Conservation (phyloP, 1,284 basidiomycete genomes). For the Microbotryum lychnidis-dioicae region DNA sequence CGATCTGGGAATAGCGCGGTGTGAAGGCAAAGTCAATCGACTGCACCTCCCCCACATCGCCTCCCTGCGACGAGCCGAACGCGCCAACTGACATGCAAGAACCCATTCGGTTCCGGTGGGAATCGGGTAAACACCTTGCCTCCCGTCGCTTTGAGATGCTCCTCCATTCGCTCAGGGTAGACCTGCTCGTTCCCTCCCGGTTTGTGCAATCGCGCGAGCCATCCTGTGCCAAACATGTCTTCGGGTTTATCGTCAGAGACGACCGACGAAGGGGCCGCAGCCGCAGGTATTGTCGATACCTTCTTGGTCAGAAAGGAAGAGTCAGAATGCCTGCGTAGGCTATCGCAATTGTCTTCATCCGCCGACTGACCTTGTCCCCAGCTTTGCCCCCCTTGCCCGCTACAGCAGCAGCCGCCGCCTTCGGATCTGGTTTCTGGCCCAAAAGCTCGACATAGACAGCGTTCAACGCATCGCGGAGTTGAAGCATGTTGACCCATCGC, state of each 20-base stretch:
- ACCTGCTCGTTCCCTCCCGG: slow-evolving; percentile 91
- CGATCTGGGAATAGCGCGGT: slow-evolving; percentile 24
- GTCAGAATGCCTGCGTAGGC: background rate
- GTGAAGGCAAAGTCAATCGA: background rate
- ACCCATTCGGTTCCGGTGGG: slow-evolving; percentile 97
- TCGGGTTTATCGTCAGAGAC: slow-evolving; percentile 45
- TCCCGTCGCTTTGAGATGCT: slow-evolving; percentile 72
- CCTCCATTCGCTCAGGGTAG: slow-evolving; percentile 63
- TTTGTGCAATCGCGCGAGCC: slow-evolving; percentile 85
- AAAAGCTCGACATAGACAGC: slow-evolving; percentile 64
- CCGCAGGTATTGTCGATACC: slow-evolving; percentile 22
- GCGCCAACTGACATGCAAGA: slow-evolving; percentile 37
- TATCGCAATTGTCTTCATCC: too few relatives aligned
- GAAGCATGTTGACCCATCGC: slow-evolving; percentile 82
- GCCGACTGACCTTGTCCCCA: background rate
- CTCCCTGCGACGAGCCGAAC: background rate
- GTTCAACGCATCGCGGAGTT: slow-evolving; percentile 82
- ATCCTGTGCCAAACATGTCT: slow-evolving; percentile 87
- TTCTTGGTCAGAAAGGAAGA: slow-evolving; percentile 4
- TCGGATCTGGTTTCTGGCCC: slow-evolving; percentile 54
- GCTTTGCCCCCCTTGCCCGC: slow-evolving; percentile 51
- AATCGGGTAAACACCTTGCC: slow-evolving; percentile 91
- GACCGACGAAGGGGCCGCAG: slow-evolving; percentile 36
- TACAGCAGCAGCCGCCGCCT: slow-evolving; percentile 38
- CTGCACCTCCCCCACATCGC: too few relatives aligned